Percentiles rank a stretch among this genome's conserved stretches.
Evolutionary conservation across 192 early-diverging fungal genomes (phyloP).

Genomic region (Backusella tuberculispora): DNA sequence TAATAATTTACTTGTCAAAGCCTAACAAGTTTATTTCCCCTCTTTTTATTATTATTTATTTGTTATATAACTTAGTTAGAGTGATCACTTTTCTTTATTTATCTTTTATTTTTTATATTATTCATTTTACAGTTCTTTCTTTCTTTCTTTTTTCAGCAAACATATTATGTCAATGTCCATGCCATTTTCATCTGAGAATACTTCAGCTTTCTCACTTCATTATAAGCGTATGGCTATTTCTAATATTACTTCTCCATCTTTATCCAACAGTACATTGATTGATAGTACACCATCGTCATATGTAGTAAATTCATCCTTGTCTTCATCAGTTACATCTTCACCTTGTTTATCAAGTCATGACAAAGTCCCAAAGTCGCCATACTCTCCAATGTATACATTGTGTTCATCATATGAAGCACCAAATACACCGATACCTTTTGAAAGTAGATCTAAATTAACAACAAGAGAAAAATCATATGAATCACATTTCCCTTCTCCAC

Average conservation of each 20-base stretch:
- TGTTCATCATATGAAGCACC: not conserved
- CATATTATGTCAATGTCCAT: not conserved
- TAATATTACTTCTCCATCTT: slow-evolving; percentile 30
- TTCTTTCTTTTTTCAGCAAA: too few relatives aligned
- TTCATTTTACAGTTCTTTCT: not conserved
- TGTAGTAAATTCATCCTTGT: not conserved
- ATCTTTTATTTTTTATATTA: not conserved
- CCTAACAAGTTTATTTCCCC: not conserved
- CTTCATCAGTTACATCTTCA: not conserved
- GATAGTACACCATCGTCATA: not conserved
- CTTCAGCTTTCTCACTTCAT: not conserved
- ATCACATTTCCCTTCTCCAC: not conserved
- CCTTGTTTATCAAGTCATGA: not conserved
- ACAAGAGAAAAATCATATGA: not conserved
- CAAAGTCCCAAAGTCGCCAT: not conserved
- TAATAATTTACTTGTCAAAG: not conserved
- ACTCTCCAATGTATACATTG: not conserved
- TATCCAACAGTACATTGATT: not conserved
- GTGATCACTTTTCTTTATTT: too few relatives aligned
- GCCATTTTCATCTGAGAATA: not conserved
- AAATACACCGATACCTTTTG: not conserved
- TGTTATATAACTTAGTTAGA: slow-evolving; percentile 5
- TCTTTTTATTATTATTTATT: not conserved
- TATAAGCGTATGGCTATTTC: slow-evolving; percentile 39
- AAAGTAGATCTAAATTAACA: not conserved